Percentiles rank a stretch among this genome's conserved stretches.
phyloP scores from a whole-genome alignment of 2,329 filamentous ascomycete genomes.

The Fusarium nanum region DNA sequence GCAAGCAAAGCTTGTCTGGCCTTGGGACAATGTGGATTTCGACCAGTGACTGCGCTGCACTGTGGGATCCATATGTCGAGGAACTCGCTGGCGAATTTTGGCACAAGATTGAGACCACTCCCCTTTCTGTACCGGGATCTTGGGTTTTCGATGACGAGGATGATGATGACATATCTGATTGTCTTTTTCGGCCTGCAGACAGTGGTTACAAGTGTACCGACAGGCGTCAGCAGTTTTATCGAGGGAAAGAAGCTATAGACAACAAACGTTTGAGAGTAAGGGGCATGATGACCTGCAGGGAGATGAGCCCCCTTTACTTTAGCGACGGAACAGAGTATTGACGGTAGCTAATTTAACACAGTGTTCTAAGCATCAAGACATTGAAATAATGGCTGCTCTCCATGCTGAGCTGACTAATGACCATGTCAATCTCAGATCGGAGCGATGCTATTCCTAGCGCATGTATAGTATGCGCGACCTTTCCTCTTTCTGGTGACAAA shows the following conservation, averaged over 20 bases:
- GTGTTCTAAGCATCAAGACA: too few species aligned
- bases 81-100: not conserved
- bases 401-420: not conserved
- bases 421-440: not conserved
- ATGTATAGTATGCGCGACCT: not conserved
- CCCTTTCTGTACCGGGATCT: not conserved
- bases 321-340: too few species aligned
- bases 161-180: fast-evolving
- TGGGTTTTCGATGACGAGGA: not conserved
- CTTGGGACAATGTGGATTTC: fast-evolving
- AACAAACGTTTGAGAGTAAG: not conserved
- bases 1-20: not conserved
- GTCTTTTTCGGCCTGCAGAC: not conserved
- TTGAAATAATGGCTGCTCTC: too few species aligned
- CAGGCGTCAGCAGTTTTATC: fast-evolving
- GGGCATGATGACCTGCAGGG: not conserved
- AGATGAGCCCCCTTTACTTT: not conserved
- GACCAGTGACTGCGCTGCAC: not conserved
- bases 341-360: too few species aligned
- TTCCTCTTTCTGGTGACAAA: not conserved
- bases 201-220: too few species aligned
- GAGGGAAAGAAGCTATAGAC: not conserved
- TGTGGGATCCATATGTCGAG: not conserved
- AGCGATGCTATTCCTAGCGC: not conserved
- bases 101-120: fast-evolving